These are phyloP conservation scores for Vaccinium vitisidaea DNA, from an alignment of 148 eudicot species.

Conservation along the genomic window DNA sequence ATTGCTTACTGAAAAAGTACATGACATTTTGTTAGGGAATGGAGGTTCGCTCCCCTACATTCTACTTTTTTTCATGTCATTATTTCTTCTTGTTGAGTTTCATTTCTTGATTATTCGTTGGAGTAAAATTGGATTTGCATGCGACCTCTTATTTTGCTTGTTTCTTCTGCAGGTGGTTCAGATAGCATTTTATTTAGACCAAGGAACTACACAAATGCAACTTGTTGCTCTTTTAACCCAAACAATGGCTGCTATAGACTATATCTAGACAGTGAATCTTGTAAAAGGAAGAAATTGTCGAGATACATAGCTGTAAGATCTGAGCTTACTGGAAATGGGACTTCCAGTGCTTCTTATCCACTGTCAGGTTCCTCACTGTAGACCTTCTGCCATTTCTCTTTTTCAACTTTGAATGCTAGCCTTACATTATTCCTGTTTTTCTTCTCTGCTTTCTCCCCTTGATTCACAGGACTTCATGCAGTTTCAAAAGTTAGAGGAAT, in stretches of 20 bases:
- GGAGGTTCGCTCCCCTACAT: neutral
- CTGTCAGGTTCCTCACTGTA: slow-evolving; percentile 45
- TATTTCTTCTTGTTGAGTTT: neutral
- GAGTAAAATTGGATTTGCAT: neutral
- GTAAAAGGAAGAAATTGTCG: slow-evolving; percentile 20
- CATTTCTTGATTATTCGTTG: neutral
- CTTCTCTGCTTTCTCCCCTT: neutral
- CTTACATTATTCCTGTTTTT: neutral
- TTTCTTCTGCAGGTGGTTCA: slow-evolving; percentile 33
- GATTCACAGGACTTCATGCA: slow-evolving; percentile 46
- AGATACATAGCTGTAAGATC: slow-evolving; percentile 60
- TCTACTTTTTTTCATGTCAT: neutral
- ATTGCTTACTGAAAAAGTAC: neutral
- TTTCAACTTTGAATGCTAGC: neutral
- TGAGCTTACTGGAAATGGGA: slow-evolving; percentile 58
- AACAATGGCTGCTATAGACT: slow-evolving; percentile 22
- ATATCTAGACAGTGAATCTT: slow-evolving; percentile 20
- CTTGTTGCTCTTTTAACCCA: slow-evolving; percentile 26
- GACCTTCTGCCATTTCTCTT: slow-evolving; percentile 11
- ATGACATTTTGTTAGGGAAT: slow-evolving; percentile 3
- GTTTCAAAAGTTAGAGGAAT: slow-evolving; percentile 63
- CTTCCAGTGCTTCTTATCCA: slow-evolving; percentile 50
- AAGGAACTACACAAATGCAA: slow-evolving; percentile 21
- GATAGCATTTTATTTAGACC: slow-evolving; percentile 23
- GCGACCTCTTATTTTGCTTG: slow-evolving; percentile 10